Base-by-base conservation (phyloP, 2,329 filamentous ascomycete species). In the Coniochaeta pulveracea region DNA sequence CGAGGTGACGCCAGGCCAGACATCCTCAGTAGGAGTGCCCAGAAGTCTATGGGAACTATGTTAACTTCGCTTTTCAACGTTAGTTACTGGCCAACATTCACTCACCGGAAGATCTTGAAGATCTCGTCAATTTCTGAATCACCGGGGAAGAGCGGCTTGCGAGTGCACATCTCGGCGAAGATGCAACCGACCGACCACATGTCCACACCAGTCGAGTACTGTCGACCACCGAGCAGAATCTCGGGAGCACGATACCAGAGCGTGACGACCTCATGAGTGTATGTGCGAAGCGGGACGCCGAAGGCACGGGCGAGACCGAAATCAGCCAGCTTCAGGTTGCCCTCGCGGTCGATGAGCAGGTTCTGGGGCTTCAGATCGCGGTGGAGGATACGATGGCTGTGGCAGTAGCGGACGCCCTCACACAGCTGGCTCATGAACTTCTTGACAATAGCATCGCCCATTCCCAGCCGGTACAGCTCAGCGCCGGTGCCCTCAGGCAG, bases 181-280 rank as follows among this genome's bases (percentile, higher is more conserved):
- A 93, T 93, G 56, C 84, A 88, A 39, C 85, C 85, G 25, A 85
- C 77, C 15, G 82, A 88, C 85, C 85, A 93, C 81, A 93, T 91
- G 54, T 93, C 85, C 26, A 93, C 84, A 38, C 85, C 85, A n/a
- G 85, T 93, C 10, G 82, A 88, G 62, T 93, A 93, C 55, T 91
- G 85, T 40, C 85, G 79, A 35, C 85, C 84, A 51, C 85, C 85
- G 3, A 93, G 73, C 23, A 93, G 68, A 52, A 93, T 91, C 56
- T 93, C 85, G 2, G 85, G 85, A 6, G 84, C 72, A 39, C 85
- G 80, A 55, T 93, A 93, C 85, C 85, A 93, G 34, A 93, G 67
- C 1, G 85, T 93, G 37, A 93, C 85, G 40, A 93, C 84, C 69
- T 93, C 85, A 58, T 93, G 85, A 33, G 85, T 93, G 57, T 91